These are phyloP conservation scores for Zasmidium angulare DNA, from an alignment of 2,329 filamentous ascomycete species.

Conservation along the genomic window DNA sequence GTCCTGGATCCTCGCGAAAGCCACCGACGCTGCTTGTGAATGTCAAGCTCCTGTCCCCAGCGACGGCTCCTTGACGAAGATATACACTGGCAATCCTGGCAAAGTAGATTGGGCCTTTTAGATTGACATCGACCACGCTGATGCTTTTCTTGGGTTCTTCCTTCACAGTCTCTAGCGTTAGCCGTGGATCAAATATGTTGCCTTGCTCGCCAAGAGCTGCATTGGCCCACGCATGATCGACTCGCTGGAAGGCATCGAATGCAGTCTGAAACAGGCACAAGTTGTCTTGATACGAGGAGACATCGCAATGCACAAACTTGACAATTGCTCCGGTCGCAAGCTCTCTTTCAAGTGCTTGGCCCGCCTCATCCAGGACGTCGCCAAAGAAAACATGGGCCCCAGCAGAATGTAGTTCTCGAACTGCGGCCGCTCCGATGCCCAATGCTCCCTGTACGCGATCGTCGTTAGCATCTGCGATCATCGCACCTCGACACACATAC, in stretches of 20 bases:
- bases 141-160: constrained; percentile 31
- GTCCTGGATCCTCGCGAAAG: constrained; percentile 49
- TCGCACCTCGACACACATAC: constrained; percentile 19
- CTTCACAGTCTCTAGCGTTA: constrained; percentile 45
- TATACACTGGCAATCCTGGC: constrained; percentile 52
- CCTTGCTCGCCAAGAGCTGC: constrained; percentile 48
- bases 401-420: constrained; percentile 39
- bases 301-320: constrained; percentile 47
- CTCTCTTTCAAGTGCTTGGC: constrained; percentile 33
- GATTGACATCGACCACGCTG: constrained; percentile 16
- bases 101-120: constrained; percentile 50
- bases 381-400: constrained; percentile 49
- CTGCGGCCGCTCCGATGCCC: constrained; percentile 45
- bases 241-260: constrained; percentile 43
- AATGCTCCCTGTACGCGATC: constrained; percentile 40
- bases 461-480: neutral
- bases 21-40: constrained; percentile 50
- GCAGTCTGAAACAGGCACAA: constrained; percentile 49
- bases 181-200: constrained; percentile 46
- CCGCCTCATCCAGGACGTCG: constrained; percentile 40
- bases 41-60: constrained; percentile 43
- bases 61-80: constrained; percentile 42
- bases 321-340: constrained; percentile 19
- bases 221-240: constrained; percentile 51
- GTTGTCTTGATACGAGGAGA: constrained; percentile 47